phyloP scores from a whole-genome alignment of 306 rosid species.

The Acacia crassicarpa region DNA sequence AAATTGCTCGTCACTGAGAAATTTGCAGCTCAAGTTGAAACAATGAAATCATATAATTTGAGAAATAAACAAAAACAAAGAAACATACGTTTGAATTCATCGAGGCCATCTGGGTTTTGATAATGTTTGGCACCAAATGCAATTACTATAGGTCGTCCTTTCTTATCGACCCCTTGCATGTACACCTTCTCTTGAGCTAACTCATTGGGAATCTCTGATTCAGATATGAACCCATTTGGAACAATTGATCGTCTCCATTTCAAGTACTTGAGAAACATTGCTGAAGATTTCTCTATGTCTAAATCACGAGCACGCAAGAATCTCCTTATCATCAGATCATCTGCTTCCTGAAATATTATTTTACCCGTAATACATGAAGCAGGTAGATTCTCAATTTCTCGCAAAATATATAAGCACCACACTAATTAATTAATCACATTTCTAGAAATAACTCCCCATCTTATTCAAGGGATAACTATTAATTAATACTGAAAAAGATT shows the following conservation, averaged over 20 bases:
- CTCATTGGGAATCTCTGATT: conserved; percentile 47
- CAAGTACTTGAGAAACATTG: conserved; percentile 58
- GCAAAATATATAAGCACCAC: not conserved
- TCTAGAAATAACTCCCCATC: not conserved
- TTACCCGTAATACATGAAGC: not conserved
- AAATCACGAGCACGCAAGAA: conserved; percentile 60
- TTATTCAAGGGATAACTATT: not conserved
- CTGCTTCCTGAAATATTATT: conserved; percentile 47
- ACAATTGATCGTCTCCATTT: conserved; percentile 54
- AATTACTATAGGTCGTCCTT: conserved; percentile 59
- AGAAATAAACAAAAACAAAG: not conserved
- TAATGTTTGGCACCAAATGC: conserved; percentile 54
- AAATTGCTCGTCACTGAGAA: not conserved
- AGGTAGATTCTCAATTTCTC: not conserved
- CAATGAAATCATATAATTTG: not conserved
- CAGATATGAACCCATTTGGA: conserved; percentile 53
- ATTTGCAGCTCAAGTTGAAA: not conserved
- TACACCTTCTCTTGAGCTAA: conserved; percentile 48
- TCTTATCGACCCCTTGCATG: conserved; percentile 55
- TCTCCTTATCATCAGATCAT: conserved; percentile 59
- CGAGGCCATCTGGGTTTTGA: conserved; percentile 39
- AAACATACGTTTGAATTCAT: conserved; percentile 52
- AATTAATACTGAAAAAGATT: not conserved
- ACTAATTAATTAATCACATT: not conserved
- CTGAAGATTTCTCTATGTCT: conserved; percentile 50